Evolutionary conservation across 805 yeast species (phyloP), one percentile per base, ranked within the genome.

Genomic region (Nakazawaea laoshanensis): DNA sequence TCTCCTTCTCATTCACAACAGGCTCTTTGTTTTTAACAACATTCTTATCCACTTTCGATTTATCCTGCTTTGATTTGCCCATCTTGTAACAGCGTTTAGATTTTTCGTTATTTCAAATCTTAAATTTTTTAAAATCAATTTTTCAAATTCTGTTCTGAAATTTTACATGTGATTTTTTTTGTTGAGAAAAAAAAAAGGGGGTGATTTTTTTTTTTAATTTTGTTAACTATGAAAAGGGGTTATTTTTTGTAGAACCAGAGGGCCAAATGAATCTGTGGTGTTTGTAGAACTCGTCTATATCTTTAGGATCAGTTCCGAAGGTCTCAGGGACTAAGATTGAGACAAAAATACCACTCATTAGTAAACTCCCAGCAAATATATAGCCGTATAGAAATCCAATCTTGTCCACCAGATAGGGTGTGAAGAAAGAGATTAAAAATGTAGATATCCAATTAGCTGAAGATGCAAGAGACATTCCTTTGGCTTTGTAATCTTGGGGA

Each of bases 381-480:
- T 69, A 77, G 1, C 94, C 94, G 44, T 71, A 69, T 44, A 66
- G 65, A 58, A 76, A 82, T 24, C 77, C 80, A 47, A 83, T 74
- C 23, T 61, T 58, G 3, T 59, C 51, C 7, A 77, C 75, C 36
- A 84, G 67, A 43, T 70, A 65, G 11, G 94, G 92, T 12, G 86
- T 78, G 47, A 75, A 62, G 49, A 83, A 65, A 2, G 88, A 61
- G 38, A 82, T 70, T 42, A 72, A 48, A 51, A 81, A 69, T 57
- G 77, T 70, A 52, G 73, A 66, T 33, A 74, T 34, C 86, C 86
- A 78, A 48, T 74, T 70, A 19, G 73, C 58, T 25, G 79, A 71
- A 32, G 77, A 67, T 20, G 83, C 70, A 63, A 78, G 68, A 7
- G 61, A 47, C 60, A 55, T 52, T 5, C 74, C 67, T 47, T 67